Conservation (phyloP, 495 filamentous ascomycete genomes). For the Penicillium crystallinum region DNA sequence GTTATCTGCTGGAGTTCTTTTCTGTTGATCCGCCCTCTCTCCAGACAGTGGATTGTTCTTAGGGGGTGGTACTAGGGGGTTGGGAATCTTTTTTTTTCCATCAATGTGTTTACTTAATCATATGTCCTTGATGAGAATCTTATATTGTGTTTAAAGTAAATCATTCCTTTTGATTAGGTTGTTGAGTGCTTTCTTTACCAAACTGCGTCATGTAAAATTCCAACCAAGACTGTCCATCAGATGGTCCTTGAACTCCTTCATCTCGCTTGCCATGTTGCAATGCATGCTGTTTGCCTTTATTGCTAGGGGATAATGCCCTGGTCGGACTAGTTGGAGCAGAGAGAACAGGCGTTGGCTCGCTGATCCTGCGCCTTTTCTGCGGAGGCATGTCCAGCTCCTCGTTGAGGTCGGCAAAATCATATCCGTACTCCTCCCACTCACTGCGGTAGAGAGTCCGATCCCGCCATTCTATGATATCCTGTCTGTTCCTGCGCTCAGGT, state of each 20-base stretch:
- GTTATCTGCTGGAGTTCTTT: conserved; percentile 22
- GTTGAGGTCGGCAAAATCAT: conserved; percentile 24
- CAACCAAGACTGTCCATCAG: not conserved
- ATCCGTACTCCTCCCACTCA: conserved; percentile 48
- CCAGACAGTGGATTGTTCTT: conserved; percentile 9
- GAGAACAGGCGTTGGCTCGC: not conserved
- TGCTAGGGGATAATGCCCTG: not conserved
- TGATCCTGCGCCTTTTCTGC: conserved; percentile 28
- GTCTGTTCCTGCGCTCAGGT: conserved; percentile 26
- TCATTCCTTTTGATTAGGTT: not conserved
- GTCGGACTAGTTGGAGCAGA: not conserved
- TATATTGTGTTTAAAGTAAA: conserved; percentile 1
- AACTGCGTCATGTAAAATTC: not conserved
- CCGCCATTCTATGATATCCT: conserved; percentile 43
- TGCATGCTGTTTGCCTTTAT: not conserved
- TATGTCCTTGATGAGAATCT: conserved; percentile 19
- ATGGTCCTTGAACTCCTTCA: not conserved
- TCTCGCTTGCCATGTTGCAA: not conserved
- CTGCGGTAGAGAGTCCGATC: conserved; percentile 37
- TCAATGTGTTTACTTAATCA: conserved; percentile 27
- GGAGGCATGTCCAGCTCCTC: conserved; percentile 31
- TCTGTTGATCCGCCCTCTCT: conserved; percentile 11
- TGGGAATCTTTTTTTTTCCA: conserved; percentile 11
- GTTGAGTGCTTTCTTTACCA: not conserved
- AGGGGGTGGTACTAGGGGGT: conserved; percentile 10